Conservation (phyloP, 2,329 filamentous ascomycete species). For the Talaromyces albobiverticillius region DNA sequence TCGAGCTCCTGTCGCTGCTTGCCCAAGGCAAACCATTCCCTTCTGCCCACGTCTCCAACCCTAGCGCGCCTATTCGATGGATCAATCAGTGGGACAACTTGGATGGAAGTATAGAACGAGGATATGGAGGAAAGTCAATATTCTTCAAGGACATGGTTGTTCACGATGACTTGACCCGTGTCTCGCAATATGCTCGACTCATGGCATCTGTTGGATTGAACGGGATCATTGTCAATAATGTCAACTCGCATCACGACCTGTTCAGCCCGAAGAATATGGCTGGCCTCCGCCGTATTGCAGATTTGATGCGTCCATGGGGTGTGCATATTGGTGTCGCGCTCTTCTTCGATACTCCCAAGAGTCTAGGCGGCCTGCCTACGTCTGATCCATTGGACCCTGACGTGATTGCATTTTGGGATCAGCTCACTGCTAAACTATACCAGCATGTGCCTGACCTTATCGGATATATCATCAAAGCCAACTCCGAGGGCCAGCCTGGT, state of each 20-base stretch:
- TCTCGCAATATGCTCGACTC: conserved; percentile 62
- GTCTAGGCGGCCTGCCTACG: conserved; percentile 55
- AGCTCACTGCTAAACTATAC: conserved; percentile 60
- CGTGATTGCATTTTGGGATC: conserved; percentile 63
- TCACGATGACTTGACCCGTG: conserved; percentile 59
- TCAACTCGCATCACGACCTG: conserved; percentile 63
- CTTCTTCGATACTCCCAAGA: conserved; percentile 64
- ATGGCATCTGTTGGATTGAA: conserved; percentile 66
- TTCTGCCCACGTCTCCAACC: conserved; percentile 52
- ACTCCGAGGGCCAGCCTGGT: conserved; percentile 67
- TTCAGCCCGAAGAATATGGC: conserved; percentile 58
- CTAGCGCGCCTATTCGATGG: conserved; percentile 63
- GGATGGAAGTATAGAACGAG: conserved; percentile 64
- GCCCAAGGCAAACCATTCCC: conserved; percentile 56
- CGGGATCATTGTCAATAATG: conserved; percentile 67
- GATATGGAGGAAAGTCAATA: conserved; percentile 66
- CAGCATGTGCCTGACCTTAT: conserved; percentile 62
- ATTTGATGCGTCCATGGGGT: conserved; percentile 65
- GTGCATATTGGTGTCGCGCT: conserved; percentile 64
- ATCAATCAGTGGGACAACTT: conserved; percentile 73
- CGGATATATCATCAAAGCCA: conserved; percentile 69
- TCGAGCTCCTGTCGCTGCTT: conserved; percentile 65
- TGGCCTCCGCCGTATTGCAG: conserved; percentile 61
- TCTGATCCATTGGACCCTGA: conserved; percentile 62
- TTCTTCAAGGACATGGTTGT: conserved; percentile 61